A percentile compares a stretch with the other conserved stretches of the same genome.
Conservation (phyloP, 108 stramenopile species). For the Mediolabrus comicus region DNA sequence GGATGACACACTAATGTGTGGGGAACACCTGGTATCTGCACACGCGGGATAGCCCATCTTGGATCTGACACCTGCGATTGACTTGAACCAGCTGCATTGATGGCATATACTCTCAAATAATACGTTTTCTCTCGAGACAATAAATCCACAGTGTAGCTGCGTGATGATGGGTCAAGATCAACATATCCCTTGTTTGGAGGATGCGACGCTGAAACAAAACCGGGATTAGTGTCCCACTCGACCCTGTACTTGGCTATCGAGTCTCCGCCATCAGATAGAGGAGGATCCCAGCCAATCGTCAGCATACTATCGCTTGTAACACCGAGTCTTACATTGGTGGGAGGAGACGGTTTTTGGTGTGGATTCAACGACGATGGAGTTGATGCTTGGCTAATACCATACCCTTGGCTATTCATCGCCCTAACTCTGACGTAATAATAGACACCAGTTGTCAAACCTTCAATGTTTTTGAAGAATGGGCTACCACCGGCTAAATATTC, state of each 20-base stretch:
- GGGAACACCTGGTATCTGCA: conserved; percentile 73
- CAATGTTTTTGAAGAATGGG: conserved; percentile 72
- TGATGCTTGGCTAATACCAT: conserved; percentile 57
- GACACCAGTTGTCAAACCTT: conserved; percentile 58
- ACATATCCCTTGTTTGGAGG: conserved; percentile 70
- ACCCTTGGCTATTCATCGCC: conserved; percentile 78
- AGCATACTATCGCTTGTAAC: conserved; percentile 82
- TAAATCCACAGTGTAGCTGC: conserved; percentile 50
- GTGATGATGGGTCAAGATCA: conserved; percentile 44
- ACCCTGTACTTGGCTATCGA: conserved; percentile 61
- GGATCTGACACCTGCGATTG: conserved; percentile 41
- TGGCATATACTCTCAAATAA: conserved; percentile 61
- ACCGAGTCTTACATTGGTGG: conserved; percentile 58
- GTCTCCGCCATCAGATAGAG: conserved; percentile 74
- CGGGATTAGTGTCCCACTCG: conserved; percentile 78
- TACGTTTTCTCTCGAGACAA: conserved; percentile 45
- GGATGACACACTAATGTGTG: conserved; percentile 26
- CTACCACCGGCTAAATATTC: conserved; percentile 70
- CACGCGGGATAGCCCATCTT: conserved; percentile 34
- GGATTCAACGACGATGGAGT: conserved; percentile 73
- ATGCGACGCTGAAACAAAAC: conserved; percentile 50
- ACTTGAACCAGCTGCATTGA: conserved; percentile 65
- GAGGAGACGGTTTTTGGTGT: conserved; percentile 66
- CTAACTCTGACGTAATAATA: conserved; percentile 77
- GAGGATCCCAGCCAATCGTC: conserved; percentile 62